A percentile compares a stretch with the other conserved stretches of the same genome.
Evolutionary conservation across 495 filamentous ascomycete species (phyloP).

Genomic region (Penicillium pancosmium): DNA sequence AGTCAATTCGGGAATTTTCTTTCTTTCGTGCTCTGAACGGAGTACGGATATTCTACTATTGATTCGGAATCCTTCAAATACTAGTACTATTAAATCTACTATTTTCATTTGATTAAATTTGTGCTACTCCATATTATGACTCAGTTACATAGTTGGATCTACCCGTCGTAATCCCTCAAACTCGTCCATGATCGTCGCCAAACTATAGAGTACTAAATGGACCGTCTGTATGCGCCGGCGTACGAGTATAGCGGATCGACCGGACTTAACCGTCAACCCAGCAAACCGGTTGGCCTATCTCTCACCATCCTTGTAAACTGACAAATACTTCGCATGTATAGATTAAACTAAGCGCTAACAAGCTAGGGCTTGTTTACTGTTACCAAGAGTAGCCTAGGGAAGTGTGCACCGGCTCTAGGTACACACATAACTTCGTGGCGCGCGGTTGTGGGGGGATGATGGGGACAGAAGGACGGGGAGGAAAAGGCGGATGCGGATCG

Average conservation of each 20-base stretch:
- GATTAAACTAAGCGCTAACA: neutral
- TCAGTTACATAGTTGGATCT: too few relatives aligned
- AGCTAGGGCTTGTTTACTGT: neutral
- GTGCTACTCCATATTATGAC: too few relatives aligned
- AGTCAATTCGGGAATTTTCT: neutral
- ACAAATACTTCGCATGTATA: neutral
- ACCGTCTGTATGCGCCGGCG: neutral
- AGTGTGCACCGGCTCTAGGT: too few relatives aligned
- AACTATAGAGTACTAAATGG: neutral
- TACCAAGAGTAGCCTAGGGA: neutral
- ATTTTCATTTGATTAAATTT: too few relatives aligned
- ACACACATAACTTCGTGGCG: neutral
- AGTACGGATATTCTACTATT: neutral
- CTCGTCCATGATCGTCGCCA: too few relatives aligned
- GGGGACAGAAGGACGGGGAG: too few relatives aligned
- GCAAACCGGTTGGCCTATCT: neutral
- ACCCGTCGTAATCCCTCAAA: too few relatives aligned
- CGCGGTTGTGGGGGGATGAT: slow-evolving; percentile 6
- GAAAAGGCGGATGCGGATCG: slow-evolving; percentile 1
- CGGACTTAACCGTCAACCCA: neutral
- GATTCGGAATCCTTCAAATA: neutral
- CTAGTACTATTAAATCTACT: too few relatives aligned
- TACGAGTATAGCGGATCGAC: neutral
- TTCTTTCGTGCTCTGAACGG: neutral
- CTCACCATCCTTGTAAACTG: neutral